Evolutionary conservation across 2,329 filamentous ascomycete genomes (phyloP).

Genomic region (Bipolaris victoriae): DNA sequence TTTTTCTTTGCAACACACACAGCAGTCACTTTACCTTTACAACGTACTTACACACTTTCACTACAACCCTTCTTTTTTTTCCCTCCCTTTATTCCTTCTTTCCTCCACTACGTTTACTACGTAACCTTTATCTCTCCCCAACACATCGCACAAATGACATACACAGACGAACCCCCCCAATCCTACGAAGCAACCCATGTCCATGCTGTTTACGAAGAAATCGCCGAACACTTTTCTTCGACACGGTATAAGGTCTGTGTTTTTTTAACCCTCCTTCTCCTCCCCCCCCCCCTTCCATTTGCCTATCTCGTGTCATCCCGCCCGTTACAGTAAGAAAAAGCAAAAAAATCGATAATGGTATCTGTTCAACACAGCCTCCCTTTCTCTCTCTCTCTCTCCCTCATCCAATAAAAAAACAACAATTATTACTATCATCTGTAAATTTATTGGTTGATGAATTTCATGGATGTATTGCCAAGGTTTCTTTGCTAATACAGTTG

Average conservation of each 20-base stretch:
- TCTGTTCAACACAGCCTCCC: not conserved
- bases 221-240: conserved; percentile 82
- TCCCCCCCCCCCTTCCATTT: not conserved
- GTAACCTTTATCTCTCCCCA: not conserved
- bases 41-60: not conserved
- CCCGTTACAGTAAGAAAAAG: no score
- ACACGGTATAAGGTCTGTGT: conserved; percentile 69
- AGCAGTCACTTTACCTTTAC: not conserved
- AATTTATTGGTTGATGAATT: no score
- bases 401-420: no score
- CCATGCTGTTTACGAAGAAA: conserved; percentile 88
- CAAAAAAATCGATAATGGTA: not conserved
- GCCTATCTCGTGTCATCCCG: no score
- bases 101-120: no score
- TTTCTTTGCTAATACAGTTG: no score
- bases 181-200: conserved; percentile 85
- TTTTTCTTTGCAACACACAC: not conserved
- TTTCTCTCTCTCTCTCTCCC: not conserved
- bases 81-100: not conserved
- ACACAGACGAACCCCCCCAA: not conserved
- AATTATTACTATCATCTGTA: no score
- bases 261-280: conserved; percentile 27
- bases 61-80: not conserved
- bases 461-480: no score
- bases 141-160: not conserved